A percentile compares a stretch with the other conserved stretches of the same genome.
Conservation (phyloP, 768 basidiomycete genomes). For the Russula ochroleuca region DNA sequence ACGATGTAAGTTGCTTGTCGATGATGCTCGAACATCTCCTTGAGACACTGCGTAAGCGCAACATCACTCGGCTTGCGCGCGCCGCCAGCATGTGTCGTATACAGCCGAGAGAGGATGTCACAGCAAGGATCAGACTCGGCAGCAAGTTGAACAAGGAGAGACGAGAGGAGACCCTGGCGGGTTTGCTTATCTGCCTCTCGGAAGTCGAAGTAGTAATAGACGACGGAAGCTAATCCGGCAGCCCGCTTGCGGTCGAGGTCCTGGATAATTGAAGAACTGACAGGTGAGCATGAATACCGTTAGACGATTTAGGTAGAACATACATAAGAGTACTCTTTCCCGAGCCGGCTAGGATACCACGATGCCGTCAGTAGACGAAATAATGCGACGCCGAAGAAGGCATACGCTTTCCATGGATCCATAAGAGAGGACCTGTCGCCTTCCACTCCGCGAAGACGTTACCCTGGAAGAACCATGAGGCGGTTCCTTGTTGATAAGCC, state of each 20-base stretch:
- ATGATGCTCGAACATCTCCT: neutral
- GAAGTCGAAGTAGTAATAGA: slow-evolving; percentile 20
- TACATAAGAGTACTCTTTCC: slow-evolving; percentile 14
- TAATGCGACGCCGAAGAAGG: too few species aligned
- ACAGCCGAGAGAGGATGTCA: neutral
- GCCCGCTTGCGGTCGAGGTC: neutral
- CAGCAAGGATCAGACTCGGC: neutral
- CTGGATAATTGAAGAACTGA: slow-evolving; percentile 13
- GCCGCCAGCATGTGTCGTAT: neutral
- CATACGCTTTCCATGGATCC: slow-evolving; percentile 19
- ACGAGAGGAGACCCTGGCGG: slow-evolving; percentile 5
- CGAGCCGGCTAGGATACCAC: slow-evolving; percentile 6
- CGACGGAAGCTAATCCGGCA: slow-evolving; percentile 4
- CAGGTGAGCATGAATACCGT: neutral
- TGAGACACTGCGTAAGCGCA: slow-evolving; percentile 4
- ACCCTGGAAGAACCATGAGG: slow-evolving; percentile 5
- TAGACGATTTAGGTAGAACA: neutral
- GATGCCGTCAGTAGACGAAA: neutral
- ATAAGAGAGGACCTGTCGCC: slow-evolving; percentile 3
- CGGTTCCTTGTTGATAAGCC: neutral
- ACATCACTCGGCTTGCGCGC: slow-evolving; percentile 1
- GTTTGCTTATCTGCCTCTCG: slow-evolving; percentile 8
- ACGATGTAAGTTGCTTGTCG: neutral
- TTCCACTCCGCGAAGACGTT: slow-evolving; percentile 5
- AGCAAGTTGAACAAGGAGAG: slow-evolving; percentile 10